These are phyloP conservation scores for Silybum marianum DNA, from an alignment of 129 eudicot species.

Conservation along the genomic window DNA sequence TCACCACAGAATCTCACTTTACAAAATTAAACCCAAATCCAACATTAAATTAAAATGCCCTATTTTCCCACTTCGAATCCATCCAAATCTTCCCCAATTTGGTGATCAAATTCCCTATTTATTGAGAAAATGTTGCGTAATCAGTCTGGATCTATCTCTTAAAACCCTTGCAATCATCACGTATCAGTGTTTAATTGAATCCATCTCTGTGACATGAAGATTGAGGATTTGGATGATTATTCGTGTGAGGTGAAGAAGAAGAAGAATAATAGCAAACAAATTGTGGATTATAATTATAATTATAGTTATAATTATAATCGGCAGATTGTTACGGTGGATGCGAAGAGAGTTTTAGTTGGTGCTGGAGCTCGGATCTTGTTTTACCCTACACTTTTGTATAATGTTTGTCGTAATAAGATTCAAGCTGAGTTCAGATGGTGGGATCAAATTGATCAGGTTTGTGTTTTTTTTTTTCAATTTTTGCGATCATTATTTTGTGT, in stretches of 20 bases:
- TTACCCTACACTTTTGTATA: constrained; percentile 85
- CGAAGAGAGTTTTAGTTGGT: constrained; percentile 74
- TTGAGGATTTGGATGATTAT: constrained; percentile 62
- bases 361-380: constrained; percentile 90
- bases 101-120: not conserved
- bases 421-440: constrained; percentile 89
- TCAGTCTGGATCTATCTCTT: not conserved
- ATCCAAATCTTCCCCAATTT: constrained; percentile 20
- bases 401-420: constrained; percentile 74
- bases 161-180: constrained; percentile 17
- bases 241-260: constrained; percentile 17
- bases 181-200: constrained; percentile 15
- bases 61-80: constrained; percentile 6
- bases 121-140: constrained; percentile 10
- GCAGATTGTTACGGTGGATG: constrained; percentile 59
- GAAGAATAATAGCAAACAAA: not conserved
- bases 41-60: constrained; percentile 4
- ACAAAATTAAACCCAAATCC: constrained; percentile 18
- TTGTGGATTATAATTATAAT: constrained; percentile 1
- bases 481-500: not conserved
- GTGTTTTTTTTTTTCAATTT: not conserved
- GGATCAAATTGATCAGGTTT: constrained; percentile 86
- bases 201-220: constrained; percentile 52
- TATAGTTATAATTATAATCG: constrained; percentile 8
- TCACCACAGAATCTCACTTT: constrained; percentile 11